Conservation (phyloP, 2,329 filamentous ascomycete genomes). For the Knoxdaviesia capensis region DNA sequence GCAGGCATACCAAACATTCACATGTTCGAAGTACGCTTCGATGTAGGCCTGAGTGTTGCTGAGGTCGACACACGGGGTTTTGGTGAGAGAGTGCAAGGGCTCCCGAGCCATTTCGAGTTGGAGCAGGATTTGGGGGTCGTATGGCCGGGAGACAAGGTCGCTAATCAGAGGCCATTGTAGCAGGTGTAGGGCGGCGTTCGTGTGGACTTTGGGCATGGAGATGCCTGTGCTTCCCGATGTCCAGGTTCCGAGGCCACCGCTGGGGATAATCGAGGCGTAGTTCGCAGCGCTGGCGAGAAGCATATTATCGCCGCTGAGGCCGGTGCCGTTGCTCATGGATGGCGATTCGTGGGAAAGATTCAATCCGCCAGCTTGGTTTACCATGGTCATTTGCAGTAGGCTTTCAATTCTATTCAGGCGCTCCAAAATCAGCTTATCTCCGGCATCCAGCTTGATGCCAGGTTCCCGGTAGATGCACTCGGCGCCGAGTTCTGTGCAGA, state of each 20-base stretch:
- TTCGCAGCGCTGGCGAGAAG: slow-evolving; percentile 23
- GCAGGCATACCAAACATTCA: slow-evolving; percentile 73
- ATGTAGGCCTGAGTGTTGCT: slow-evolving; percentile 58
- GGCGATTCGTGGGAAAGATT: slow-evolving; percentile 26
- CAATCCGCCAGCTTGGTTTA: slow-evolving; percentile 17
- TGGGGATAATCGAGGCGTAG: slow-evolving; percentile 35
- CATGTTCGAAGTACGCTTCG: slow-evolving; percentile 60
- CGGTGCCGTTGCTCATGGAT: slow-evolving; percentile 42
- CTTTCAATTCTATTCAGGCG: slow-evolving; percentile 59
- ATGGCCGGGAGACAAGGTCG: slow-evolving; percentile 55
- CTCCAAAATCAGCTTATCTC: slow-evolving; percentile 70
- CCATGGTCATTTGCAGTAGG: slow-evolving; percentile 51
- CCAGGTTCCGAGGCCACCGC: slow-evolving; percentile 54
- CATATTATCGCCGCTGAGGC: slow-evolving; percentile 29
- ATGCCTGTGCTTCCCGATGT: slow-evolving; percentile 49
- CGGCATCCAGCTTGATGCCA: slow-evolving; percentile 70
- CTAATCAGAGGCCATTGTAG: slow-evolving; percentile 66
- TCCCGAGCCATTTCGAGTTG: slow-evolving; percentile 66
- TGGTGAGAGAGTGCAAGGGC: slow-evolving; percentile 47
- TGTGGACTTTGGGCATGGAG: slow-evolving; percentile 71
- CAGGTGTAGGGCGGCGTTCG: slow-evolving; percentile 58
- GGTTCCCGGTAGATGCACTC: slow-evolving; percentile 74
- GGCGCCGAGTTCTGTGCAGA: slow-evolving; percentile 63
- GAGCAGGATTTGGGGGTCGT: slow-evolving; percentile 63
- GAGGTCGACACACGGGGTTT: slow-evolving; percentile 46